These are phyloP conservation scores for Filosporella fistucella DNA, from an alignment of 495 filamentous ascomycete species.

Conservation along the genomic window DNA sequence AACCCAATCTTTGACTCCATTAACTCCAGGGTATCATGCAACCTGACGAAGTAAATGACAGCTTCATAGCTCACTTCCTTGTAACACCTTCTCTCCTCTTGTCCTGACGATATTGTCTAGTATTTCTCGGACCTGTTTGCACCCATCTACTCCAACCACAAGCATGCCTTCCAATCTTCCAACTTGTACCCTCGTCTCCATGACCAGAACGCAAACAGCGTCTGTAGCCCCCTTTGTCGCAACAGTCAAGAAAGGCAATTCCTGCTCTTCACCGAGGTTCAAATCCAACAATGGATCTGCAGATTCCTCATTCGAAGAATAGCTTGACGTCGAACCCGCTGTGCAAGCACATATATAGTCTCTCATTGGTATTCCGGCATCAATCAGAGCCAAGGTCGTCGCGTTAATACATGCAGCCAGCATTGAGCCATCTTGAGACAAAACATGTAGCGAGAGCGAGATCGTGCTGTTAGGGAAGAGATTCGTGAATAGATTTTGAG, in stretches of 20 bases:
- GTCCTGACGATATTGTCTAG: conserved; percentile 64
- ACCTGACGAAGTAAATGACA: too few relatives aligned
- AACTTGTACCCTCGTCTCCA: conserved; percentile 79
- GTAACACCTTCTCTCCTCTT: conserved; percentile 60
- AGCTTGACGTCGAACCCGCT: conserved; percentile 68
- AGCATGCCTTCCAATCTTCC: conserved; percentile 84
- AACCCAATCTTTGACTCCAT: conserved; percentile 1
- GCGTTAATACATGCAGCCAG: conserved; percentile 90
- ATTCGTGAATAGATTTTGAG: conserved; percentile 70
- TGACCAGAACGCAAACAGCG: conserved; percentile 70
- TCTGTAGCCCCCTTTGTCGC: conserved; percentile 68
- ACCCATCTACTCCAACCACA: conserved; percentile 87
- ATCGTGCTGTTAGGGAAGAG: conserved; percentile 89
- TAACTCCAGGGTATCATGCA: conserved; percentile 19
- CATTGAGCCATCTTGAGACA: conserved; percentile 87
- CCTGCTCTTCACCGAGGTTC: conserved; percentile 80
- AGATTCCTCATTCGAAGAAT: conserved; percentile 55
- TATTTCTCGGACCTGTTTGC: conserved; percentile 76
- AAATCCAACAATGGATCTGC: conserved; percentile 88
- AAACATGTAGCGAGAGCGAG: conserved; percentile 73
- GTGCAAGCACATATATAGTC: conserved; percentile 89
- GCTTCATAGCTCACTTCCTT: conserved; percentile 28
- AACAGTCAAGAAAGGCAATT: conserved; percentile 84
- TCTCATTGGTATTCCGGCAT: conserved; percentile 91
- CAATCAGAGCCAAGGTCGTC: conserved; percentile 84